Percentiles rank a stretch among this genome's conserved stretches.
Conservation (phyloP, 257 asterid species). For the Solanum clarkiae region DNA sequence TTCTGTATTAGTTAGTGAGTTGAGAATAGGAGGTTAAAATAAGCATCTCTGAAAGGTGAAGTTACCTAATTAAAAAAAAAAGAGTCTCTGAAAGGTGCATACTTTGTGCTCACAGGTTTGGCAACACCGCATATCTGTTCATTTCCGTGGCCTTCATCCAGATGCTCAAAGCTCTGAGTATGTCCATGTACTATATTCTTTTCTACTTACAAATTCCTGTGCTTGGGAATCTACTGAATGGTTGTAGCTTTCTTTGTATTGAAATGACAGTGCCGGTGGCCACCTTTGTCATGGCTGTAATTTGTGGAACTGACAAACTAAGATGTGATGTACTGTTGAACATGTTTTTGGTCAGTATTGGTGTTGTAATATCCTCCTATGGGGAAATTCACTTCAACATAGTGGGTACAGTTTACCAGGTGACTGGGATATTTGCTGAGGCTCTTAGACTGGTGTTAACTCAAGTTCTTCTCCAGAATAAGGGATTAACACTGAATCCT, state of each 20-base stretch:
- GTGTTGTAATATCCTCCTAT: slow-evolving; percentile 89
- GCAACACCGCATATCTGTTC: slow-evolving; percentile 91
- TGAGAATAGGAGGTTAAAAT: not conserved
- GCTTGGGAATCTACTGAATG: not conserved
- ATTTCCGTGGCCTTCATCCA: slow-evolving; percentile 99
- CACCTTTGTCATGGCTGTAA: slow-evolving; percentile 85
- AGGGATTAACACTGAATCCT: slow-evolving; percentile 89
- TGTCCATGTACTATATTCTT: slow-evolving; percentile 4
- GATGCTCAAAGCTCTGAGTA: slow-evolving; percentile 99
- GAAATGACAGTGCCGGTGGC: slow-evolving; percentile 93
- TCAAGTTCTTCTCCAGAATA: slow-evolving; percentile 93
- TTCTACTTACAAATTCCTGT: not conserved
- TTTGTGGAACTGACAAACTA: slow-evolving; percentile 89
- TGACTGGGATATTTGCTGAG: slow-evolving; percentile 94
- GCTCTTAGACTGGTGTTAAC: slow-evolving; percentile 95
- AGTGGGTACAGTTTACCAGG: slow-evolving; percentile 95
- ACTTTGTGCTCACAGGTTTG: slow-evolving; percentile 58
- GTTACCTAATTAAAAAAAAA: no score
- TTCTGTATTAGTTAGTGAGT: not conserved
- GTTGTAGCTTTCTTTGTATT: not conserved
- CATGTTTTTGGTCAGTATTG: slow-evolving; percentile 90
- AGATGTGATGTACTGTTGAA: slow-evolving; percentile 76
- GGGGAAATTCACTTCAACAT: slow-evolving; percentile 95
- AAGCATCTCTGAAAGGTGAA: not conserved
- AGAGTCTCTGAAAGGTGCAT: not conserved